These are phyloP conservation scores for Colletotrichum siamense DNA, from an alignment of 2,329 filamentous ascomycete genomes.

Conservation along the genomic window DNA sequence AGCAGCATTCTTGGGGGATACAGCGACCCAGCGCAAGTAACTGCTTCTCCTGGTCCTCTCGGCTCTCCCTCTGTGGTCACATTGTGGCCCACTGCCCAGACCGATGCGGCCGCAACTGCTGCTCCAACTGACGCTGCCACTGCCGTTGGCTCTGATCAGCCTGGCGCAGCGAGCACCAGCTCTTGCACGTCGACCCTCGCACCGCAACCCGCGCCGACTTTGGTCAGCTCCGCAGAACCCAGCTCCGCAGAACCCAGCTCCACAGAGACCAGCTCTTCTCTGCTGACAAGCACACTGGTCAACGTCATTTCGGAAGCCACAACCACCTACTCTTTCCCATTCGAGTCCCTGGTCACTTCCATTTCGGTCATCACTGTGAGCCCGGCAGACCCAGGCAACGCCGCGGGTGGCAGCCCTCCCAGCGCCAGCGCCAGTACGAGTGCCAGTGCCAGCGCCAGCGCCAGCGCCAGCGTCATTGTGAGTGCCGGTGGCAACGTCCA, in stretches of 20 bases:
- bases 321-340: constrained; percentile 40
- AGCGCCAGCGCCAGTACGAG: neutral
- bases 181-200: neutral
- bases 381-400: constrained; percentile 29
- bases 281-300: constrained; percentile 43
- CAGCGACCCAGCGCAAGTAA: neutral
- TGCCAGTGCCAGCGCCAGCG: neutral
- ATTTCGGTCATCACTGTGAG: constrained; percentile 21
- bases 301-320: constrained; percentile 43
- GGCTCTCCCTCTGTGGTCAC: neutral
- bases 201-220: neutral
- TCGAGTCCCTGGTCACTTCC: constrained; percentile 18
- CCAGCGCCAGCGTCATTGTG: neutral
- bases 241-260: neutral
- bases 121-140: neutral
- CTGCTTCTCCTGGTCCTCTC: neutral
- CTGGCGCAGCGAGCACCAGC: neutral
- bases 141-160: neutral
- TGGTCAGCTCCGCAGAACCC: neutral
- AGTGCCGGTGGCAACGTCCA: neutral
- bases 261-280: constrained; percentile 1
- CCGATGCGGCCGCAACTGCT: neutral
- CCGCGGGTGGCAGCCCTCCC: neutral
- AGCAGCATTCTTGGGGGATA: constrained; percentile 2
- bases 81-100: neutral